Evolutionary conservation across 1,284 basidiomycete genomes (phyloP).

Genomic region (Rhodotorula sp.): DNA sequence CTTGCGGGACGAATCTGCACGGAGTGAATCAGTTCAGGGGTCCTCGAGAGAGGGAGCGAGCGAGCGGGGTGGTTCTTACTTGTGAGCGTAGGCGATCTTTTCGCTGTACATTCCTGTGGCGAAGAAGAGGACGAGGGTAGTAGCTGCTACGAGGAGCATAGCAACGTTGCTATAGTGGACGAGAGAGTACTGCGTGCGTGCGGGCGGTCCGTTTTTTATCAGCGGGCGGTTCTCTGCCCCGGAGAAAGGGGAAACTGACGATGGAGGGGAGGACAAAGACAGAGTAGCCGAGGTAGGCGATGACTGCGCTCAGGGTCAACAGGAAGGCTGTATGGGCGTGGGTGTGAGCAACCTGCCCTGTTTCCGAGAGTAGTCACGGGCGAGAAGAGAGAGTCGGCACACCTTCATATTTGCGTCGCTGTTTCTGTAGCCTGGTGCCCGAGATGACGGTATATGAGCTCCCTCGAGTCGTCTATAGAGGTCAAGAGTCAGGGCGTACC

Average conservation of each 20-base stretch:
- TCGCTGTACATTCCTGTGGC: constrained; percentile 94
- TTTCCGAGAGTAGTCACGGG: not conserved
- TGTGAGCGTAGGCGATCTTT: constrained; percentile 93
- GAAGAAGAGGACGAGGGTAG: constrained; percentile 90
- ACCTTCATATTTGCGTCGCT: constrained; percentile 82
- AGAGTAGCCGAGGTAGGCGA: constrained; percentile 68
- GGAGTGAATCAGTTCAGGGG: not conserved
- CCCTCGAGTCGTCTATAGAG: not conserved
- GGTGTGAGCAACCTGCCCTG: not conserved
- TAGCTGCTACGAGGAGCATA: constrained; percentile 76
- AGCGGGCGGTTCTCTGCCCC: not conserved
- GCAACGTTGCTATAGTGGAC: constrained; percentile 69
- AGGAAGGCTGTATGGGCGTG: constrained; percentile 64
- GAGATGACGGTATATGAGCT: not conserved
- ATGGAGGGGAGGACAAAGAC: constrained; percentile 65
- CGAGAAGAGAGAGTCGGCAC: too few relatives aligned
- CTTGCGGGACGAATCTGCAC: constrained; percentile 88
- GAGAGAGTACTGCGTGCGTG: constrained; percentile 46
- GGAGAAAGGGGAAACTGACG: constrained; percentile 48
- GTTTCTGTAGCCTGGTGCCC: constrained; percentile 61
- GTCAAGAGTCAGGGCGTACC: constrained; percentile 5
- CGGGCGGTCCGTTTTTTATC: not conserved
- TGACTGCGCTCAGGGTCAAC: constrained; percentile 63
- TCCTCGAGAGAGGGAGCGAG: not conserved
- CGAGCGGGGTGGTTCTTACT: constrained; percentile 57